These are phyloP conservation scores for Uronychia binucleata DNA, from an alignment of 73 alveolate genomes.

Conservation along the genomic window DNA sequence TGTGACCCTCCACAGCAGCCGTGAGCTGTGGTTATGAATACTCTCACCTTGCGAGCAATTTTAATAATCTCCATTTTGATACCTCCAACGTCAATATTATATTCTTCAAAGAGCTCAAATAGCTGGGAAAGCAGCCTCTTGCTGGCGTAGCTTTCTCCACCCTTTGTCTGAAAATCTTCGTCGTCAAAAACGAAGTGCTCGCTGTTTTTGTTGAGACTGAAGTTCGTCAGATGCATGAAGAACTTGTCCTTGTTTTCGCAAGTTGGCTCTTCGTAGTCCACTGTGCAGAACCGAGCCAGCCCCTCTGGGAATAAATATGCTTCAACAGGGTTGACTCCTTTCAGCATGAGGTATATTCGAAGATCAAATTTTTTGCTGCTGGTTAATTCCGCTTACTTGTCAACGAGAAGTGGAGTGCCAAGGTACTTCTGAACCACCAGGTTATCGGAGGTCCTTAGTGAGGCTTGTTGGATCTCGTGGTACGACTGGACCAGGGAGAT, in stretches of 20 bases:
- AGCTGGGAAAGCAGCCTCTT: neutral
- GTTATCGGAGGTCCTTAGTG: constrained; percentile 11
- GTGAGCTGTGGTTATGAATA: neutral
- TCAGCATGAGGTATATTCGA: constrained; percentile 88
- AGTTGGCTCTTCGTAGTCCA: constrained; percentile 80
- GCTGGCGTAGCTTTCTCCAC: neutral
- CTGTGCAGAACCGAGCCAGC: constrained; percentile 90
- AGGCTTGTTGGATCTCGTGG: constrained; percentile 19
- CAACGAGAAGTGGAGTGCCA: constrained; percentile 26
- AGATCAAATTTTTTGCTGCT: constrained; percentile 92
- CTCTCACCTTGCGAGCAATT: neutral
- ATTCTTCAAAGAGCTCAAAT: neutral
- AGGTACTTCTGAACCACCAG: constrained; percentile 18
- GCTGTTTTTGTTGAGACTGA: constrained; percentile 79
- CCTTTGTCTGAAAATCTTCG: neutral
- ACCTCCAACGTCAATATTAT: neutral
- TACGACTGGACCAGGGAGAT: constrained; percentile 49
- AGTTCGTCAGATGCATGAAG: constrained; percentile 88
- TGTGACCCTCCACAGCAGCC: neutral
- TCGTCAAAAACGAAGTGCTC: constrained; percentile 47
- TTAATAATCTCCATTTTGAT: constrained; percentile 19
- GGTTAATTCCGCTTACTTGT: constrained; percentile 18
- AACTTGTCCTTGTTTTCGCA: constrained; percentile 65
- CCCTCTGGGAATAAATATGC: constrained; percentile 94
- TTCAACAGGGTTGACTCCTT: constrained; percentile 82